These are phyloP conservation scores for Trichosporon sp. DNA, from an alignment of 1,284 basidiomycete species.

Conservation along the genomic window DNA sequence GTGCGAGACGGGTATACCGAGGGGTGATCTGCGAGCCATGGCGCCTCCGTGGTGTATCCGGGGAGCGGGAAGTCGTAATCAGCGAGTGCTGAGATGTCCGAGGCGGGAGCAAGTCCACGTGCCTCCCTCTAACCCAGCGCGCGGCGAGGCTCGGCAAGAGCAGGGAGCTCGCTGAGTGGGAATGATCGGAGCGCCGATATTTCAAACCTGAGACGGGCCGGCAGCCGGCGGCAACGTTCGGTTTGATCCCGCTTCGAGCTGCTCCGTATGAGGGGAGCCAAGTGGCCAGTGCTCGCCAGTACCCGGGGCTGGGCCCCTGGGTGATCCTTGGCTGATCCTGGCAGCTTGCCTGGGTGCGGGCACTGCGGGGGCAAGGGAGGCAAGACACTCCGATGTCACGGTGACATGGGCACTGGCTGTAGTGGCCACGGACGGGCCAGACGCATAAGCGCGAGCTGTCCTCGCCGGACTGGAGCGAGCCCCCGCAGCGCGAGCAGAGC, in stretches of 20 bases:
- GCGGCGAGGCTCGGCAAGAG: conserved; percentile 6
- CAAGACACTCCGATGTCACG: conserved; percentile 16
- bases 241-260: conserved; percentile 14
- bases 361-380: conserved; percentile 1
- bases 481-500: not conserved
- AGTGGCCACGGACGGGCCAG: conserved; percentile 8
- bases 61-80: not conserved
- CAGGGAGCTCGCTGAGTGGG: not conserved
- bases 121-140: not conserved
- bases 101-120: conserved; percentile 3
- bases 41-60: conserved; percentile 1
- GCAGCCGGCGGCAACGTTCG: conserved; percentile 14
- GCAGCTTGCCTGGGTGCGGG: not conserved
- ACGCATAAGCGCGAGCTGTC: conserved; percentile 1
- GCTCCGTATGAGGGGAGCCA: conserved; percentile 1
- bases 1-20: not conserved
- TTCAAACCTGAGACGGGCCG: not conserved
- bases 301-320: not conserved
- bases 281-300: conserved; percentile 4
- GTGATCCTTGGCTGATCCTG: conserved; percentile 9
- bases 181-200: conserved; percentile 18
- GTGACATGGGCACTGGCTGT: not conserved
- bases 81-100: conserved; percentile 11
- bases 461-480: conserved; percentile 1
- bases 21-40: not conserved